Evolutionary conservation across 164 flowering plant species (phyloP).

Genomic region (Magnolia kwangsiensis): DNA sequence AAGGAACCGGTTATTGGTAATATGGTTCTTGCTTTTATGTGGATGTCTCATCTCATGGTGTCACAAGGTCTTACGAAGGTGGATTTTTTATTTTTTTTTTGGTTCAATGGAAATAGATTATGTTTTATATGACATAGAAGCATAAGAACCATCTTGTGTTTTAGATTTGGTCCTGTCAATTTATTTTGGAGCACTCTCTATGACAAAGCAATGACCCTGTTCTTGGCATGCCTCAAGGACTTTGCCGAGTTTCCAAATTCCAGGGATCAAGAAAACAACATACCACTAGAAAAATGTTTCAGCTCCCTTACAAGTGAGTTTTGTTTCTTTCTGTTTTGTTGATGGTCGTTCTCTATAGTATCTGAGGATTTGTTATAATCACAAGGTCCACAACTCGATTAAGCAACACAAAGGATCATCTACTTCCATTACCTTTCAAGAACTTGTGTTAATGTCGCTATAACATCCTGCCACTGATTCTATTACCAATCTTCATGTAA

Average conservation of each 20-base stretch:
- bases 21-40: neutral
- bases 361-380: neutral
- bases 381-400: neutral
- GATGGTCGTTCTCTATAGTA: neutral
- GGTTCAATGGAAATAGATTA: neutral
- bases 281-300: constrained; percentile 77
- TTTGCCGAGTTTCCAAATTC: constrained; percentile 86
- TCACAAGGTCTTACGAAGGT: neutral
- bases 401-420: neutral
- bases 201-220: constrained; percentile 96
- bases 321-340: neutral
- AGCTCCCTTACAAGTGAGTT: constrained; percentile 92
- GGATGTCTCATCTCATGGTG: neutral
- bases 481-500: too few relatives aligned
- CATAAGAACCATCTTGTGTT: neutral
- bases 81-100: too few relatives aligned
- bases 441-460: too few relatives aligned
- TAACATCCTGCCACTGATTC: too few relatives aligned
- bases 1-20: too few relatives aligned
- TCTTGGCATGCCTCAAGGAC: constrained; percentile 83
- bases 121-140: neutral
- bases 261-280: constrained; percentile 81
- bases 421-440: neutral
- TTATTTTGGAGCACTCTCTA: constrained; percentile 98
- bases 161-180: constrained; percentile 97